Percentiles rank a stretch among this genome's conserved stretches.
Evolutionary conservation across 1,284 basidiomycete species (phyloP).

Genomic region (Papiliotrema nemorosa): DNA sequence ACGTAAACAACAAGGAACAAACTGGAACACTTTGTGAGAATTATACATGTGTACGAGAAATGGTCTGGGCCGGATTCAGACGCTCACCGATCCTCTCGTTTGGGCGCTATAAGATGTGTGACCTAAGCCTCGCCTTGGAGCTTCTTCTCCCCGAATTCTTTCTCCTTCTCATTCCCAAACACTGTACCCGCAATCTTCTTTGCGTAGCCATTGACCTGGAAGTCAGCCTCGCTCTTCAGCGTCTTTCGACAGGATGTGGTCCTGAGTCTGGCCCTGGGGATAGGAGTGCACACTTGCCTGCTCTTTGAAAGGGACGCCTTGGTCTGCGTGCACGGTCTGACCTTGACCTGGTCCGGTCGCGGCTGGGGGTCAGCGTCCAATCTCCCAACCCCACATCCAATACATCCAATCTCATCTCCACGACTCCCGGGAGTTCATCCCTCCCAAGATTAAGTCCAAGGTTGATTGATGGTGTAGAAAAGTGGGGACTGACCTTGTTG

Average conservation of each 20-base stretch:
- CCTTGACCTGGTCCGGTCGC: conserved; percentile 33
- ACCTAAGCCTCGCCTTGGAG: conserved; percentile 21
- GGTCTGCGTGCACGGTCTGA: conserved; percentile 14
- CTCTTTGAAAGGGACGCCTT: conserved; percentile 36
- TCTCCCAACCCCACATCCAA: neutral
- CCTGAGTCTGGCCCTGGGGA: neutral
- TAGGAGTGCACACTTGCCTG: conserved; percentile 22
- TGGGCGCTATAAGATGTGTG: too few relatives aligned
- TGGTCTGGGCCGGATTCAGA: too few relatives aligned
- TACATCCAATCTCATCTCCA: neutral
- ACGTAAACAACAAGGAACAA: neutral
- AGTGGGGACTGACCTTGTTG: conserved; percentile 29
- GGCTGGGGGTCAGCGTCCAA: conserved; percentile 11
- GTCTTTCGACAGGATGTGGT: too few relatives aligned
- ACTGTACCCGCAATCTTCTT: conserved; percentile 39
- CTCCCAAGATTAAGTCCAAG: too few relatives aligned
- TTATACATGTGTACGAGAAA: too few relatives aligned
- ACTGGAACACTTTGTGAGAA: neutral
- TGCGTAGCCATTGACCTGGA: conserved; percentile 41
- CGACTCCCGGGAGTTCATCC: too few relatives aligned
- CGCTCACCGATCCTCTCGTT: too few relatives aligned
- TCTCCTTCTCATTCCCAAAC: conserved; percentile 34
- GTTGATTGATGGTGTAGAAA: neutral
- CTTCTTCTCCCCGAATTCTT: conserved; percentile 37
- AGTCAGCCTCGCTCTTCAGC: neutral